phyloP scores from a whole-genome alignment of 805 yeast species.

The Sungouiozyma ichnusensis region DNA sequence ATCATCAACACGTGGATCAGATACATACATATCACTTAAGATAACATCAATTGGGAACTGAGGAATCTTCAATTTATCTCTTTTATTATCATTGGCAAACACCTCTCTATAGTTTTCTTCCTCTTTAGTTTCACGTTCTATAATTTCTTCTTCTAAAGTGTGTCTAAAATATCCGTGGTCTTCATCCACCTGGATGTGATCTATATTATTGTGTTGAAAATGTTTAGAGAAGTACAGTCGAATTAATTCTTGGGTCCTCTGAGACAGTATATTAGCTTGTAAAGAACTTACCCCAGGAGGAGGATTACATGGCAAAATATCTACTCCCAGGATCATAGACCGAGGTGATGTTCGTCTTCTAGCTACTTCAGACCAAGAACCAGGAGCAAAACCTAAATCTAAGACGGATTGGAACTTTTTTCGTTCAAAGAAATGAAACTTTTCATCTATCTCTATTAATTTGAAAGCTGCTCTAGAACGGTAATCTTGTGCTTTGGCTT shows the following conservation, averaged over 20 bases:
- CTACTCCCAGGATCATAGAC: constrained; percentile 68
- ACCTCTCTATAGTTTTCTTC: constrained; percentile 23
- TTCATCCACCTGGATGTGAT: constrained; percentile 9
- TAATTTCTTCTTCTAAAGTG: constrained; percentile 9
- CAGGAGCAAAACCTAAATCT: constrained; percentile 90
- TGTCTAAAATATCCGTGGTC: constrained; percentile 18
- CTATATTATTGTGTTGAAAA: constrained; percentile 26
- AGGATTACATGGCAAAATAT: constrained; percentile 67
- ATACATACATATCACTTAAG: constrained; percentile 77
- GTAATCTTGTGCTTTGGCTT: constrained; percentile 52
- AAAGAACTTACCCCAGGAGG: constrained; percentile 70
- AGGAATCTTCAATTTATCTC: constrained; percentile 6
- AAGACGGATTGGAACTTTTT: constrained; percentile 45
- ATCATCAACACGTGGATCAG: constrained; percentile 33
- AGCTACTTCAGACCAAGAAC: constrained; percentile 90
- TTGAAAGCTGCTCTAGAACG: constrained; percentile 90
- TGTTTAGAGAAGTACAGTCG: constrained; percentile 37
- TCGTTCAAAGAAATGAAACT: constrained; percentile 46
- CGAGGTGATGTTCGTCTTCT: constrained; percentile 37
- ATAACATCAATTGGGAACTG: constrained; percentile 49
- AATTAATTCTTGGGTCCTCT: constrained; percentile 48
- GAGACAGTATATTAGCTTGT: constrained; percentile 80
- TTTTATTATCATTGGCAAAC: constrained; percentile 13
- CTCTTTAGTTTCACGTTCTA: background rate
- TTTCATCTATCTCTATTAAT: constrained; percentile 60